Conservation (phyloP, 1,139 yeast species). For the Yamadazyma diddensiae region DNA sequence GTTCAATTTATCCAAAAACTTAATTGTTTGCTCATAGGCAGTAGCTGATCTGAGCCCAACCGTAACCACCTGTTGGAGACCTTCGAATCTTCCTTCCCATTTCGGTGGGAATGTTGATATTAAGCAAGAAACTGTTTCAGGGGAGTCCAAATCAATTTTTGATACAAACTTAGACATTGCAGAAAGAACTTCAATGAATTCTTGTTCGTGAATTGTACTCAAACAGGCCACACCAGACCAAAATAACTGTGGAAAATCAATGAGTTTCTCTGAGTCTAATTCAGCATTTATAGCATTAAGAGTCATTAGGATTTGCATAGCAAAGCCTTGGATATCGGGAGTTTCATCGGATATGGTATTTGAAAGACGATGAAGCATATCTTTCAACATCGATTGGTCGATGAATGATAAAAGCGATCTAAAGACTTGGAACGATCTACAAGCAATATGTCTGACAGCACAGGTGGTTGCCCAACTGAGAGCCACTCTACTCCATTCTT, state of each 20-base stretch:
- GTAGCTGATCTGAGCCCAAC: constrained; percentile 80
- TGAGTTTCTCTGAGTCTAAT: constrained; percentile 69
- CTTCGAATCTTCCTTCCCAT: constrained; percentile 95
- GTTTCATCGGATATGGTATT: constrained; percentile 90
- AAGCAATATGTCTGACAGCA: constrained; percentile 95
- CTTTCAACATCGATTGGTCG: constrained; percentile 86
- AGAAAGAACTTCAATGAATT: constrained; percentile 82
- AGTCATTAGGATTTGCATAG: constrained; percentile 97
- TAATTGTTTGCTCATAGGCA: constrained; percentile 76
- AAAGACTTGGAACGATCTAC: constrained; percentile 91
- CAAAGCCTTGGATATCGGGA: constrained; percentile 89
- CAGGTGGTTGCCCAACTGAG: constrained; percentile 96
- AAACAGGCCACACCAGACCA: constrained; percentile 96
- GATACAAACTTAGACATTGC: constrained; percentile 79
- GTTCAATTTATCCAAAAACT: constrained; percentile 70
- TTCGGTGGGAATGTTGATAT: constrained; percentile 87
- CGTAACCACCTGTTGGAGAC: constrained; percentile 74
- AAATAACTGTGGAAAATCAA: constrained; percentile 88
- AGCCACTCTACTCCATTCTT: constrained; percentile 82
- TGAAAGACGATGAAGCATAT: constrained; percentile 89
- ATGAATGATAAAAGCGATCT: constrained; percentile 74
- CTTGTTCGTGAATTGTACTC: constrained; percentile 88
- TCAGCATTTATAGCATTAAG: constrained; percentile 88
- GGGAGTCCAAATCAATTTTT: constrained; percentile 82
- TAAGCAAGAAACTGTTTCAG: constrained; percentile 79